Evolutionary conservation across 306 rosid species (phyloP), one percentile per base, ranked within the genome.

Genomic region (Pyrus betulifolia): DNA sequence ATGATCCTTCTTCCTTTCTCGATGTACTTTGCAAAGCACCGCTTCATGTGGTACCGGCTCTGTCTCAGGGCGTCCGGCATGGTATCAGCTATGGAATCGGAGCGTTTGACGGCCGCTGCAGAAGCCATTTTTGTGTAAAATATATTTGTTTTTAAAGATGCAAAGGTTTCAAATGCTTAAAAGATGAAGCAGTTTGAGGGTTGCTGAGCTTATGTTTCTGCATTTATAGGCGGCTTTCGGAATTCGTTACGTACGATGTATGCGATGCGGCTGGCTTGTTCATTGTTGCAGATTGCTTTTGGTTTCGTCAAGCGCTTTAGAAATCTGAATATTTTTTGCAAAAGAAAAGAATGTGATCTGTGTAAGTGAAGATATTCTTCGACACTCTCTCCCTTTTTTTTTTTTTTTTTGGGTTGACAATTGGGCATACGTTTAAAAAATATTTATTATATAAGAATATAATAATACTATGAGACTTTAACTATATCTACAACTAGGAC

Each of bases 21-120:
- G 17, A 88, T 55, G 87, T 81, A 90, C 89, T 85, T 93, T 5
- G 89, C 90, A 74, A 91, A 93, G 82, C 97, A 91, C 83, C 69
- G 89, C 83, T 89, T 91, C 97, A 93, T 91, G 71, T 88, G 88
- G 84, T 85, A 83, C 79, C 90, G 65, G 77, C 92, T 91, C 74
- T 90, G 93, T 81, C 82, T 82, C 82, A 87, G 78, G 23, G 97
- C 98, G n/a, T 93, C 96, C 0, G 94, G 93, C 91, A 91, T 83
- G 78, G 79, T 86, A 8, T 93, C 91, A 6, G 78, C 87, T 30
- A 87, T 77, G 25, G 90, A 87, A 6, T 90, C 82, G 0, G 93
- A 86, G 40, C 89, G 83, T 58, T 69, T 91, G 15, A 76, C 21
- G 13, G 84, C 75, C 35, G 84, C 80, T 40, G 77, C 46, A 38